Evolutionary conservation across 352 stramenopile species (phyloP), one percentile per base, ranked within the genome.

Genomic region (Phytophthora cactorum): DNA sequence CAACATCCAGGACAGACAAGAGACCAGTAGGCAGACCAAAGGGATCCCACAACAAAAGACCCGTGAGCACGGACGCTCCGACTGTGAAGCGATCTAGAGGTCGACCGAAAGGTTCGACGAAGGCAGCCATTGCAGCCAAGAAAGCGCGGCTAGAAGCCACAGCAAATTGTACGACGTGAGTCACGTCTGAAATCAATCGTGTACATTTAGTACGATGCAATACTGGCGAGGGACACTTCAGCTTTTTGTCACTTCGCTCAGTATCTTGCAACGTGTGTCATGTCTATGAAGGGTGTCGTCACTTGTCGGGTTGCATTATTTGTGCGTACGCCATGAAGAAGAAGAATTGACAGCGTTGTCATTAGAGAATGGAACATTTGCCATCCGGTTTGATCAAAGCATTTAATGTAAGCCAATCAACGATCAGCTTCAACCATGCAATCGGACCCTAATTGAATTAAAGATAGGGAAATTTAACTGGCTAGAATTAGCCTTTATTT

Each of bases 71-170:
- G 38, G 34, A 29, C 36, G 54, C 63, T 17, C 28, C 45, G n/a
- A 49, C 34, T 22, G 59, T 36, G 12, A 72, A 70, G 12, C 58
- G 60, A 32, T 36, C 49, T 15, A 44, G 63, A 43, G 68, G 55
- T 15, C 46, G 72, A 52, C 71, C 71, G 5, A 75, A 75, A 46
- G 62, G 59, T 5, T 65, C 63, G 7, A 73, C 67, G 0, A 73
- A 75, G 27, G 58, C 58, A 50, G 57, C 55, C 9, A 72, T 66
- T 27, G 66, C 58, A 50, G 57, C 55, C 6, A 72, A 63, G 52
- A 69, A 59, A 58, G 53, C 55, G 38, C 60, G 36, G 12, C 32
- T 63, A 27, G 50, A 46, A 28, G n/a, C 28, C 34, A 64, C 39
- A 51, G 29, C 32, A 36, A 59, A 51, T 43, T 51, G 7, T 25